Conservation (phyloP, 805 yeast genomes). For the Zygosaccharomyces lentus region DNA sequence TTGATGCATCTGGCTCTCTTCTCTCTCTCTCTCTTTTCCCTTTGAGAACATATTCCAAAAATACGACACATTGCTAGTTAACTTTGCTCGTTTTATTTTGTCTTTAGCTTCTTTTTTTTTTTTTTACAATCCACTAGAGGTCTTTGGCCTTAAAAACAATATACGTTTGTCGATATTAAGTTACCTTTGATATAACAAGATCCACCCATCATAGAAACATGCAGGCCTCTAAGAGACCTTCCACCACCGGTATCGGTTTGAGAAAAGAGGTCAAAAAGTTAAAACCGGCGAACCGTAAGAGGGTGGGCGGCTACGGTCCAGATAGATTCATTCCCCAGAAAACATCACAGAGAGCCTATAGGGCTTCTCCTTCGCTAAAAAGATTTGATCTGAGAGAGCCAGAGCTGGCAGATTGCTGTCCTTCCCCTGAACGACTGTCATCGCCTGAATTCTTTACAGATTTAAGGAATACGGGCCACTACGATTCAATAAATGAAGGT, state of each 20-base stretch:
- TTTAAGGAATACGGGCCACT: slow-evolving; percentile 23
- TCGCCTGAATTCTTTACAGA: slow-evolving; percentile 33
- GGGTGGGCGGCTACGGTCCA: slow-evolving; percentile 16
- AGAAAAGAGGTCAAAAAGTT: background rate
- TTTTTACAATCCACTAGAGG: background rate
- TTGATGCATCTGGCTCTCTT: background rate
- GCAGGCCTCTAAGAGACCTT: slow-evolving; percentile 2
- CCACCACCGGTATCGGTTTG: background rate
- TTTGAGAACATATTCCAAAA: background rate
- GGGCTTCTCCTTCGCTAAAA: slow-evolving; percentile 22
- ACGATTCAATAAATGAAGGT: slow-evolving; percentile 18
- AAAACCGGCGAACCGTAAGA: background rate
- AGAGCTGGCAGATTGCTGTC: slow-evolving; percentile 17
- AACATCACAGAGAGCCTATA: slow-evolving; percentile 31
- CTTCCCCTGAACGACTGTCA: slow-evolving; percentile 28
- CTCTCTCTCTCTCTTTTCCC: no score
- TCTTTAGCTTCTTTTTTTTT: background rate
- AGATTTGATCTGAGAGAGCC: slow-evolving; percentile 13
- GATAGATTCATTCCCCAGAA: slow-evolving; percentile 41
- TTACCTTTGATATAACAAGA: background rate
- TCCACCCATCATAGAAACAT: background rate
- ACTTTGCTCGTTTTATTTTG: background rate
- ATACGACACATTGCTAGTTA: slow-evolving; percentile 3
- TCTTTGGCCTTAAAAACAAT: background rate
- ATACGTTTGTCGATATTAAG: background rate